Conservation (phyloP, 441 rosid genomes). For the Croton laevigatus region DNA sequence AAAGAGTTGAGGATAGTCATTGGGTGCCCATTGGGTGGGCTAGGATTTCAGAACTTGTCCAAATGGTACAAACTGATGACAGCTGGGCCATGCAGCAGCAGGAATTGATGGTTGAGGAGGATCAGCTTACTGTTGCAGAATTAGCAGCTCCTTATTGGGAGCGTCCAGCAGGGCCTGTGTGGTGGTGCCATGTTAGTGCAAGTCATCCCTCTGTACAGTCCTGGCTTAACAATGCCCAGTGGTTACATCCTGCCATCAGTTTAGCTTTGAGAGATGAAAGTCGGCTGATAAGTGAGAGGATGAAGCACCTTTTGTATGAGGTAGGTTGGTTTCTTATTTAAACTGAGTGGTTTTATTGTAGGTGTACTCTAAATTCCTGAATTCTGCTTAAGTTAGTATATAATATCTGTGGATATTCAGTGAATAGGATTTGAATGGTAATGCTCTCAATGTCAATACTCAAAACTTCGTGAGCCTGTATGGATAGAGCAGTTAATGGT, state of each 20-base stretch:
- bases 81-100: conserved; percentile 58
- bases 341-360: not conserved
- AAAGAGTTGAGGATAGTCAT: conserved; percentile 55
- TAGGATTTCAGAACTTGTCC: conserved; percentile 71
- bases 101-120: conserved; percentile 54
- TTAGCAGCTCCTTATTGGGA: conserved; percentile 97
- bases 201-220: conserved; percentile 52
- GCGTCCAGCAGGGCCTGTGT: conserved; percentile 73
- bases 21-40: conserved; percentile 96
- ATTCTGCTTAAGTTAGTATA: not conserved
- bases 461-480: not conserved
- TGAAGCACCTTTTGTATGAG: conserved; percentile 93
- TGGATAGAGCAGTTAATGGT: not conserved
- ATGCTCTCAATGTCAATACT: not conserved
- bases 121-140: conserved; percentile 72
- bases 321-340: conserved; percentile 30
- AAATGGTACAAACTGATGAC: conserved; percentile 61
- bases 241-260: conserved; percentile 97
- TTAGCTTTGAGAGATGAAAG: conserved; percentile 87
- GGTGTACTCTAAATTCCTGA: not conserved
- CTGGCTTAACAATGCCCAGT: conserved; percentile 73
- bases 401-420: conserved; percentile 4
- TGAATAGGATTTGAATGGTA: not conserved
- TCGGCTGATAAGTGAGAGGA: conserved; percentile 81
- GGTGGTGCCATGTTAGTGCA: conserved; percentile 96